Evolutionary conservation across 441 rosid species (phyloP), one percentile per base, ranked within the genome.

Genomic region (Adansonia grandidieri): DNA sequence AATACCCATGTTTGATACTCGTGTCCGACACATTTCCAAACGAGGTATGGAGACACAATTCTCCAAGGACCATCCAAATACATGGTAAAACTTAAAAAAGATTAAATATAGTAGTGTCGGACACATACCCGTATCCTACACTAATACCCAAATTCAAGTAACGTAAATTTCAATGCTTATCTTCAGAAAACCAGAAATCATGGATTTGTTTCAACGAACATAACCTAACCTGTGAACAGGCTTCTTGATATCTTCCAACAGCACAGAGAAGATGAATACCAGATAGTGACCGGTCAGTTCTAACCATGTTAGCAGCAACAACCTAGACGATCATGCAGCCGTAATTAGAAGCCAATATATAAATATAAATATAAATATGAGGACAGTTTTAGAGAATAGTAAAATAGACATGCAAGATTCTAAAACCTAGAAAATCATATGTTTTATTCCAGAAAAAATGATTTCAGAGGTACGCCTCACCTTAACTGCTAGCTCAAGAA

Each of bases 261-360:
- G 98, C 98, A 83, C 98, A 93, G 45, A 96, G 91, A 83, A 96
- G 98, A 89, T 96, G 99, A 77, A 89, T 96, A 81, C 95, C 99
- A 61, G 96, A 87, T 75, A 94, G 85, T 60, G 98, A 96, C 77
- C 91, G 86, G 84, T 94, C 98, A 54, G 97, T 91, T 83, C 91
- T 85, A 63, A 96, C 99, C 98, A 94, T 96, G 86, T 96, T 96
- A 82, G 99, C 99, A 62, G 99, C 99, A 77, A 94, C 95, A 73
- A 96, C 98, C 99, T 96, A 80, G 78, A 79, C 22, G 78, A 82
- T 75, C 66, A 74, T 6, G 56, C n/a, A 37, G 32, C 42, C 44
- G 80, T 64, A 71, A 77, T 28, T 28, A 28, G 32, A 28, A 28
- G 32, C 32, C 32, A 28, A 28, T 28, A 28, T 28, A 28, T 28